Conservation (phyloP, 202 grass and related monocot species). For the Zizania palustris region DNA sequence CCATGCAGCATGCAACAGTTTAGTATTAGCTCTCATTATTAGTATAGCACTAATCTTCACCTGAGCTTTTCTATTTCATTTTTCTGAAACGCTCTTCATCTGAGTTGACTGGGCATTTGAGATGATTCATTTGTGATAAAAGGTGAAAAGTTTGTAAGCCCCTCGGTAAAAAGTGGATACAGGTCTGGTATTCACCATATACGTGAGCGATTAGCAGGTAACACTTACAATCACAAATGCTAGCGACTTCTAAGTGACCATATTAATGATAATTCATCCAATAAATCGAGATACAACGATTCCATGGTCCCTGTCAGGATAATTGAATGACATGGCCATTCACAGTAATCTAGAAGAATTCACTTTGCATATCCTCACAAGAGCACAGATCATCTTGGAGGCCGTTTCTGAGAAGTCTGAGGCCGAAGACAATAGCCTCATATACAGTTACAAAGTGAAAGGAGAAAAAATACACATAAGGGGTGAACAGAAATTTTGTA, state of each 20-base stretch:
- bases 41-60: too few species aligned
- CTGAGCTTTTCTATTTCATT: too few species aligned
- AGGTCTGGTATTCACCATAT: neutral
- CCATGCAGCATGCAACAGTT: neutral
- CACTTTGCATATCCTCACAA: slow-evolving; percentile 24
- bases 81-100: neutral
- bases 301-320: slow-evolving; percentile 15
- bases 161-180: neutral
- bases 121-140: neutral
- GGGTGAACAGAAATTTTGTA: slow-evolving; percentile 40
- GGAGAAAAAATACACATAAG: slow-evolving; percentile 37
- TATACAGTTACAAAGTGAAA: slow-evolving; percentile 47
- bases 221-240: neutral
- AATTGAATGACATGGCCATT: slow-evolving; percentile 17
- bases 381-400: slow-evolving; percentile 3
- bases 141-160: neutral
- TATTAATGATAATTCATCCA: neutral
- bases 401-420: slow-evolving; percentile 1
- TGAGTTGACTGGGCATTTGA: neutral
- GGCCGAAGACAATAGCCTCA: slow-evolving; percentile 18
- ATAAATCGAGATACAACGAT: slow-evolving; percentile 14
- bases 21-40: neutral
- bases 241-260: neutral
- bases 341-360: slow-evolving; percentile 26
- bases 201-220: neutral